Percentiles rank a stretch among this genome's conserved stretches.
Conservation (phyloP, 768 basidiomycete species). For the Boletus vinaceobasis region DNA sequence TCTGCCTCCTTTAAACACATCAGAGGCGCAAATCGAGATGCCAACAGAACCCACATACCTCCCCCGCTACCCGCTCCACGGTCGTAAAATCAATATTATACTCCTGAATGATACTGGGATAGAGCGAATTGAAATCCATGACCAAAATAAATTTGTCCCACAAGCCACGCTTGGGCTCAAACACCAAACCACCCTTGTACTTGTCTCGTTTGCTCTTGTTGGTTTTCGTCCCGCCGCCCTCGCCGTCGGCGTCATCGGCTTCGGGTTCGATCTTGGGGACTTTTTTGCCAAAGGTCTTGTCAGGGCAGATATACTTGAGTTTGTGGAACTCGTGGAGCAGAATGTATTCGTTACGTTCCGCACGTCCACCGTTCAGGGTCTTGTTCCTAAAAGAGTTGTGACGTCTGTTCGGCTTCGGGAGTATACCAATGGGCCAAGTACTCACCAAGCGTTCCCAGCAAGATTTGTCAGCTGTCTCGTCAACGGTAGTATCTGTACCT, state of each 20-base stretch:
- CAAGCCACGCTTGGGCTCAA: slow-evolving; percentile 91
- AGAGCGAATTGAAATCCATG: slow-evolving; percentile 99
- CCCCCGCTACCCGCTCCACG: slow-evolving; percentile 65
- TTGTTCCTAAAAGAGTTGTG: slow-evolving; percentile 68
- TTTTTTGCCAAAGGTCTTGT: slow-evolving; percentile 87
- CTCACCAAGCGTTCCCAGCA: slow-evolving; percentile 94
- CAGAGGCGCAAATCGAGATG: background rate
- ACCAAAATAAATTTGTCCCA: slow-evolving; percentile 98
- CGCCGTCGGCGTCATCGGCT: slow-evolving; percentile 55
- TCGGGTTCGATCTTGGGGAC: slow-evolving; percentile 46
- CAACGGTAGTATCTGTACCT: slow-evolving; percentile 90
- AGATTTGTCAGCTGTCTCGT: slow-evolving; percentile 93
- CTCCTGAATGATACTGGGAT: slow-evolving; percentile 99
- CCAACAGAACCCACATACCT: slow-evolving; percentile 35
- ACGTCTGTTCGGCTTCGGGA: background rate
- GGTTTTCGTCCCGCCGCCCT: slow-evolving; percentile 41
- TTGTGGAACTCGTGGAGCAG: slow-evolving; percentile 96
- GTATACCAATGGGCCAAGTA: background rate
- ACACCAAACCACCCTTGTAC: slow-evolving; percentile 97
- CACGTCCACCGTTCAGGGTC: slow-evolving; percentile 94
- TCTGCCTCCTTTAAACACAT: slow-evolving; percentile 49
- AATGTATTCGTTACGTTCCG: slow-evolving; percentile 99
- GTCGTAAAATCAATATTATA: slow-evolving; percentile 99
- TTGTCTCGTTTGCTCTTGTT: slow-evolving; percentile 82
- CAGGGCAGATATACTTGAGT: slow-evolving; percentile 93